Conservation (phyloP, 768 basidiomycete genomes). For the Xerocomus spinulosus region DNA sequence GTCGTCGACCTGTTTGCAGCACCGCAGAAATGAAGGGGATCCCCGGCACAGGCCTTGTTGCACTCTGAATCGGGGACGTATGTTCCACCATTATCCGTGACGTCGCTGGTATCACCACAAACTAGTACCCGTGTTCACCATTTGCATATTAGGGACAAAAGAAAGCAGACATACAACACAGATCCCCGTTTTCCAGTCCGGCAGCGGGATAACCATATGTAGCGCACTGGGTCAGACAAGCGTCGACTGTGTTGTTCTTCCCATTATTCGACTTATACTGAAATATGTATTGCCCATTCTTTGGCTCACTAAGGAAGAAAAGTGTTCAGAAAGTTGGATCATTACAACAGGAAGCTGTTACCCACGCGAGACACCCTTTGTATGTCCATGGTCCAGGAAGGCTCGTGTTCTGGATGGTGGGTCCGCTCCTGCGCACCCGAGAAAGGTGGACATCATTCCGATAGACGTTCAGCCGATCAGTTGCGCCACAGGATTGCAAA, state of each 20-base stretch:
- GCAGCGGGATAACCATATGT: slow-evolving; percentile 68
- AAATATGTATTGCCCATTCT: slow-evolving; percentile 44
- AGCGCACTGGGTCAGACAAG: slow-evolving; percentile 65
- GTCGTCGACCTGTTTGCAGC: slow-evolving; percentile 48
- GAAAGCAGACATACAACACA: slow-evolving; percentile 59
- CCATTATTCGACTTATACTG: slow-evolving; percentile 54
- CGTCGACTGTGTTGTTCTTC: slow-evolving; percentile 57
- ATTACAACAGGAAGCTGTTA: not conserved
- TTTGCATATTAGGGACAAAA: not conserved
- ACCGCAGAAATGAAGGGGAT: slow-evolving; percentile 66
- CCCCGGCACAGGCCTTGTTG: slow-evolving; percentile 58
- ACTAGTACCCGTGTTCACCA: slow-evolving; percentile 33
- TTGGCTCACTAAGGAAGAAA: slow-evolving; percentile 41
- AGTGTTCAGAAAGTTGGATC: not conserved
- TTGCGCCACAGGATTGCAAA: slow-evolving; percentile 56
- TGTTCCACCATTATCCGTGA: slow-evolving; percentile 32
- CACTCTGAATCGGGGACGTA: slow-evolving; percentile 39
- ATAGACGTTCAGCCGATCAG: slow-evolving; percentile 56
- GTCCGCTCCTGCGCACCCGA: slow-evolving; percentile 17
- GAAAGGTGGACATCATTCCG: slow-evolving; percentile 42
- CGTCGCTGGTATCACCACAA: slow-evolving; percentile 64
- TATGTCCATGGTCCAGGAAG: slow-evolving; percentile 65
- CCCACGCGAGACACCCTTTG: slow-evolving; percentile 63
- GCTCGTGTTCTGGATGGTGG: slow-evolving; percentile 46
- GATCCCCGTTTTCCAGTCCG: slow-evolving; percentile 63